A percentile compares a stretch with the other conserved stretches of the same genome.
Evolutionary conservation across 2,329 filamentous ascomycete genomes (phyloP).

Genomic region (Fusarium gaditjirri): DNA sequence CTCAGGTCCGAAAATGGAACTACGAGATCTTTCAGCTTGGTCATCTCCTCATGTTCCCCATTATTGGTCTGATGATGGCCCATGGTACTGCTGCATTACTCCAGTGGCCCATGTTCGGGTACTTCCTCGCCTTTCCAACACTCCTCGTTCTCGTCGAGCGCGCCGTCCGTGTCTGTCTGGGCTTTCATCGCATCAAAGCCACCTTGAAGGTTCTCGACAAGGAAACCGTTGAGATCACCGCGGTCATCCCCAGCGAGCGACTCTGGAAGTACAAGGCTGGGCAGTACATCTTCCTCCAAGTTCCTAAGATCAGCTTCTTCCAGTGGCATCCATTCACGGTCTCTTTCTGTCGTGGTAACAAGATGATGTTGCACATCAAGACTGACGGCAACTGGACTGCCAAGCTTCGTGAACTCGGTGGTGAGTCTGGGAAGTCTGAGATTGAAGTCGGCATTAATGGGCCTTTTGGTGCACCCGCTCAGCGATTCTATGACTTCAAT

Average conservation of each 20-base stretch:
- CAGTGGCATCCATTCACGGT: constrained; percentile 71
- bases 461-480: constrained; percentile 67
- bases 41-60: constrained; percentile 68
- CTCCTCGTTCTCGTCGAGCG: constrained; percentile 63
- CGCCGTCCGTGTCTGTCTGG: constrained; percentile 55
- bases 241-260: constrained; percentile 58
- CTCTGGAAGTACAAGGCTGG: constrained; percentile 66
- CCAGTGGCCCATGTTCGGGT: constrained; percentile 67
- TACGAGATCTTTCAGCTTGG: constrained; percentile 68
- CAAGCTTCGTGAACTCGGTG: constrained; percentile 56
- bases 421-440: constrained; percentile 47
- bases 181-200: constrained; percentile 61
- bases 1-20: constrained; percentile 60
- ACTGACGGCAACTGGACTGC: constrained; percentile 67
- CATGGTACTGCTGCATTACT: constrained; percentile 63
- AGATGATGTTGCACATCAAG: constrained; percentile 67
- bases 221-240: constrained; percentile 63
- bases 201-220: constrained; percentile 60
- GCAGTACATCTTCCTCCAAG: constrained; percentile 67
- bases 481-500: constrained; percentile 68
- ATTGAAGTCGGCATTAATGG: constrained; percentile 66
- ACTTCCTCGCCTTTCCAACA: constrained; percentile 65
- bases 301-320: constrained; percentile 62
- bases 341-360: constrained; percentile 62
- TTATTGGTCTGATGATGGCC: constrained; percentile 65